Evolutionary conservation across 768 basidiomycete genomes (phyloP), one percentile per base, ranked within the genome.

Genomic region (Pisolithus albus): DNA sequence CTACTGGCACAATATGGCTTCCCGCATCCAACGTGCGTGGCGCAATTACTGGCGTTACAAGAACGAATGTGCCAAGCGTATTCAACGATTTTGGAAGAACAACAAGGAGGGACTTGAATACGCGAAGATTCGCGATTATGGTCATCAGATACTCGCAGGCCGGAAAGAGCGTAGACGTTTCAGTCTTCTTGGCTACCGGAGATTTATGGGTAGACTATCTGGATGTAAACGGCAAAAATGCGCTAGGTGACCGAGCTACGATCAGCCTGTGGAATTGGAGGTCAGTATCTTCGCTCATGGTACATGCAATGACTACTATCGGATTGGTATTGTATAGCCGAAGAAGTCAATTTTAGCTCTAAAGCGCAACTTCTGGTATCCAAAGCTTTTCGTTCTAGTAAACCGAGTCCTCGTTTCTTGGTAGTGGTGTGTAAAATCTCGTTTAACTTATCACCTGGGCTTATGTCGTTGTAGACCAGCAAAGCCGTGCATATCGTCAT

Each of bases 1-100:
- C 49, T 99, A 98, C 69, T 99, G 96, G 96, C 96, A 99, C 68
- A 98, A 97, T 69, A 99, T 99, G 96, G 96, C 96, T 0, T 81
- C 72, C 23, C 86, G 96, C 42, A 99, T 99, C 47, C 96, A 99
- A 68, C 84, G 96, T 32, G 92, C 92, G 5, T 99, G 85, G 80
- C 79, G 95, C 52, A 95, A 96, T 65, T 96, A 96, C 67, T 80
- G 94, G 79, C 82, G 95, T 8, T 91, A 96, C 71, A 92, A 89
- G 70, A 82, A 93, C 59, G 96, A 97, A 64, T 95, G 92, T 61
- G 96, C 96, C 10, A 81, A 80, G 32, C 86, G 92, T 49, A 98
- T 99, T 49, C 96, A 98, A 65, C 76, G 94, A 50, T 98, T 97
- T 79, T 99, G 96, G 96, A 91, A 86, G 75, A 92, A 92, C 69